phyloP scores from a whole-genome alignment of 148 eudicot species.

The Dysphania ambrosioides region DNA sequence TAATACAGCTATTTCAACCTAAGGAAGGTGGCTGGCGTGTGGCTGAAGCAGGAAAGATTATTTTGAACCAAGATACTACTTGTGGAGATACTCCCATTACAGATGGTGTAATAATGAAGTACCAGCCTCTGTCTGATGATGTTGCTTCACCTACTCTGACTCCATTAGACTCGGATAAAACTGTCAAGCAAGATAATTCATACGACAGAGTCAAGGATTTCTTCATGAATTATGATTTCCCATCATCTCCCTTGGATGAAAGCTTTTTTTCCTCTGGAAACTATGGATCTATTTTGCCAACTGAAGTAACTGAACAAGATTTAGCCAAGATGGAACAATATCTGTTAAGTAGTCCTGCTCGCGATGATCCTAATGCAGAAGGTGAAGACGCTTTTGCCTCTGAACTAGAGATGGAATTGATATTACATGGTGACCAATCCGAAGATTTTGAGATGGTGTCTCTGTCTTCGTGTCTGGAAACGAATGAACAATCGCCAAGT shows the following conservation, averaged over 20 bases:
- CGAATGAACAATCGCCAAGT: neutral
- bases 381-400: conserved; percentile 14
- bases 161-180: conserved; percentile 24
- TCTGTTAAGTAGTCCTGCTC: conserved; percentile 51
- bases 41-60: conserved; percentile 48
- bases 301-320: conserved; percentile 33
- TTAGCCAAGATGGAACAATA: conserved; percentile 49
- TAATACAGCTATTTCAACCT: conserved; percentile 58
- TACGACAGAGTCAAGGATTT: conserved; percentile 51
- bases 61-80: too few relatives aligned
- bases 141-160: conserved; percentile 20
- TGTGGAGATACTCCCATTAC: conserved; percentile 20
- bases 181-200: conserved; percentile 38
- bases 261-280: conserved; percentile 33
- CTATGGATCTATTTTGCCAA: conserved; percentile 26
- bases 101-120: conserved; percentile 57
- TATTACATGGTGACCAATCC: too few relatives aligned
- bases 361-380: conserved; percentile 25
- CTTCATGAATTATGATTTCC: conserved; percentile 43
- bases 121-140: conserved; percentile 44
- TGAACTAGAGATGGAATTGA: conserved; percentile 22
- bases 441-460: conserved; percentile 15
- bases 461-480: neutral
- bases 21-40: conserved; percentile 54
- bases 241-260: conserved; percentile 40